Percentiles rank a stretch among this genome's conserved stretches.
phyloP scores from a whole-genome alignment of 495 filamentous ascomycete genomes.

The Neurospora sp. region DNA sequence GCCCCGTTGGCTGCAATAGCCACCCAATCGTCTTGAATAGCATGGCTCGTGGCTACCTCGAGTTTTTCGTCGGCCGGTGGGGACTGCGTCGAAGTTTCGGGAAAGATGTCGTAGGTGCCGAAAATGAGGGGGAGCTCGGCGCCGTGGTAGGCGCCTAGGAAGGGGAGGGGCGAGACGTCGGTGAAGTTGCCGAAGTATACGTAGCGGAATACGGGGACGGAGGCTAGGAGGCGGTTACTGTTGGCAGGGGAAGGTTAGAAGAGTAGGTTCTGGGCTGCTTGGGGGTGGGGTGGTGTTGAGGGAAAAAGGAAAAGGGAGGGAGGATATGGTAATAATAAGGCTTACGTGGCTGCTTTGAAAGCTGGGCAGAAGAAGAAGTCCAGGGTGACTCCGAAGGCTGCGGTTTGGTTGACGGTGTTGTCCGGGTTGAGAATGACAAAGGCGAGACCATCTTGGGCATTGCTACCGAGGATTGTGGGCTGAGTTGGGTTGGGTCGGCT shows the following conservation, averaged over 20 bases:
- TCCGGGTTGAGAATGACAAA: constrained; percentile 6
- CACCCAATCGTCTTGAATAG: constrained; percentile 36
- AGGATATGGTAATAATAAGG: neutral
- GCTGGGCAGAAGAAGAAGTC: constrained; percentile 18
- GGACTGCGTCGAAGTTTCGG: constrained; percentile 18
- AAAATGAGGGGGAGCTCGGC: constrained; percentile 41
- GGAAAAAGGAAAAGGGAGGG: neutral
- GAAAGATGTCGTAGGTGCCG: constrained; percentile 30
- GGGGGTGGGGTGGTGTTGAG: neutral
- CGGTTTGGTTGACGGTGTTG: constrained; percentile 5
- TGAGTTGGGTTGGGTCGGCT: neutral
- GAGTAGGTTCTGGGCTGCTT: neutral
- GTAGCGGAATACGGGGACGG: constrained; percentile 32
- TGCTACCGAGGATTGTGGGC: constrained; percentile 15
- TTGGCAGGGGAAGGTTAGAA: neutral
- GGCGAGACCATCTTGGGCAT: constrained; percentile 11
- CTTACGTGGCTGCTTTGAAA: constrained; percentile 10
- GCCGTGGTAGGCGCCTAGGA: constrained; percentile 44
- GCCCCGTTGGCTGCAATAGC: constrained; percentile 22
- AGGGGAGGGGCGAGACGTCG: constrained; percentile 29
- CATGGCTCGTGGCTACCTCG: constrained; percentile 18
- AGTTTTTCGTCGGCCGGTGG: neutral
- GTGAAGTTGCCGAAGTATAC: constrained; percentile 38
- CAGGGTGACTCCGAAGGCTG: constrained; percentile 5
- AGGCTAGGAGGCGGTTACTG: constrained; percentile 15